Base-by-base conservation (phyloP, 1,284 basidiomycete genomes). In the Ganoderma resinaceum region DNA sequence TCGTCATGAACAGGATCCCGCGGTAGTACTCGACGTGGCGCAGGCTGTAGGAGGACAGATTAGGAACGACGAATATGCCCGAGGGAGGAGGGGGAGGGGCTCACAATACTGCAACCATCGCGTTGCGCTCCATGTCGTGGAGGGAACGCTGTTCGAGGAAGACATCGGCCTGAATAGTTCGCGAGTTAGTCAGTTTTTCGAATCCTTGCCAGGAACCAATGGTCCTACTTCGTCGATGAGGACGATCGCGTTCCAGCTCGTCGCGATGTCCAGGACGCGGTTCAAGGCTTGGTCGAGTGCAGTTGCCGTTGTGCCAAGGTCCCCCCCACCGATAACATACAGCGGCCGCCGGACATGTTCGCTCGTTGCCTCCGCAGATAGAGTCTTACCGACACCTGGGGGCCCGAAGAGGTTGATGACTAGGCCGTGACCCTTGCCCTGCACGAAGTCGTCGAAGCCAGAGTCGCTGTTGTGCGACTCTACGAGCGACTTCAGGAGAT, bases 1-100 rank as follows among this genome's bases (percentile, higher is more conserved):
- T 90, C n/a, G 89, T 90, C 52, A 91, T 80, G 82, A 91, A 89
- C 61, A 91, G 83, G 74, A 89, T 87, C 2, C 87, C 88, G 57
- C 84, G 84, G 78, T 89, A 88, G 76, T 89, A 90, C 75, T 90
- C 88, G 65, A 89, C 83, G 71, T 86, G 85, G 29, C 87, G 86
- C 58, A 89, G 80, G 81, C 69, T 62, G 63, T 16, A 7, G 60
- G 18, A 37, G 33, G 26, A 52, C 12, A 1, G n/a, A 11, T 49
- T 4, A 49, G 46, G 14, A 4, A 12, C 11, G 46, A 14, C 14
- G 46, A 11, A 14, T 14, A 42, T 7, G 20, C 1, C 3, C 20
- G 20, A n/a, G 49, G 64, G 16, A 67, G 64, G 3, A n/a, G 20
- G 20, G 35, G 64, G 3, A n/a, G 20, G 20, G 35, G 31, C 43